These are phyloP conservation scores for Athelia psychrophila DNA, from an alignment of 1,284 basidiomycete species.

Conservation along the genomic window DNA sequence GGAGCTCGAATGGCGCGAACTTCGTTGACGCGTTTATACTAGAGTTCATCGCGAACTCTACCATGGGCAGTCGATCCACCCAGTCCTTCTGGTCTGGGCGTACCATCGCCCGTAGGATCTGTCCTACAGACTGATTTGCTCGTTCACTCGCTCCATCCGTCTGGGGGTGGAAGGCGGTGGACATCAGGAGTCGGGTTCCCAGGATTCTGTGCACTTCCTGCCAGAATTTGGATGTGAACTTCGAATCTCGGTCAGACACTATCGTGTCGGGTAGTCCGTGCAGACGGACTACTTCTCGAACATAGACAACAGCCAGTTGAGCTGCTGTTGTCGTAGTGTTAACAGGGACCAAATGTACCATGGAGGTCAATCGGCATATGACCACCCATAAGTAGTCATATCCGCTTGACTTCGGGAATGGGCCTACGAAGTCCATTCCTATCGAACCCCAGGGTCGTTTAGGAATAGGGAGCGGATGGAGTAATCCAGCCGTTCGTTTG, in stretches of 20 bases:
- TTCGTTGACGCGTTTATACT: slow-evolving; percentile 2
- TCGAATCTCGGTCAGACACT: slow-evolving; percentile 15
- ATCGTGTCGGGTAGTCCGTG: slow-evolving; percentile 27
- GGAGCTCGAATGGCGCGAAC: slow-evolving; percentile 11
- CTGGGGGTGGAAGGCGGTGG: slow-evolving; percentile 20
- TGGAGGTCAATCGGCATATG: slow-evolving; percentile 27
- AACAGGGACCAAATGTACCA: slow-evolving; percentile 33
- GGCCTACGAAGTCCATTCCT: slow-evolving; percentile 35
- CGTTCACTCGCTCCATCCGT: slow-evolving; percentile 21
- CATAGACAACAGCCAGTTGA: slow-evolving; percentile 28
- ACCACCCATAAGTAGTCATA: slow-evolving; percentile 31
- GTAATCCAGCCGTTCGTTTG: slow-evolving; percentile 18
- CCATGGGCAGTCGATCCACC: slow-evolving; percentile 6
- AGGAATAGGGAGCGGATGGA: slow-evolving; percentile 26
- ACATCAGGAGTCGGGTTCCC: slow-evolving; percentile 20
- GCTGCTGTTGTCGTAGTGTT: slow-evolving; percentile 22
- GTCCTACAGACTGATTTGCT: slow-evolving; percentile 16
- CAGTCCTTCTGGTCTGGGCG: slow-evolving; percentile 12
- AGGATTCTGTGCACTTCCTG: slow-evolving; percentile 17
- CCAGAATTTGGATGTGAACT: slow-evolving; percentile 23
- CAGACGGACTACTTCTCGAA: slow-evolving; percentile 26
- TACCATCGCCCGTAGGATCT: slow-evolving; percentile 17
- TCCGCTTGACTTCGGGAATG: slow-evolving; percentile 26
- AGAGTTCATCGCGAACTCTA: slow-evolving; percentile 11
- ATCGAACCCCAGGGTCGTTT: slow-evolving; percentile 25